Base-by-base conservation (phyloP, 306 rosid genomes). In the Bauhinia variegata region DNA sequence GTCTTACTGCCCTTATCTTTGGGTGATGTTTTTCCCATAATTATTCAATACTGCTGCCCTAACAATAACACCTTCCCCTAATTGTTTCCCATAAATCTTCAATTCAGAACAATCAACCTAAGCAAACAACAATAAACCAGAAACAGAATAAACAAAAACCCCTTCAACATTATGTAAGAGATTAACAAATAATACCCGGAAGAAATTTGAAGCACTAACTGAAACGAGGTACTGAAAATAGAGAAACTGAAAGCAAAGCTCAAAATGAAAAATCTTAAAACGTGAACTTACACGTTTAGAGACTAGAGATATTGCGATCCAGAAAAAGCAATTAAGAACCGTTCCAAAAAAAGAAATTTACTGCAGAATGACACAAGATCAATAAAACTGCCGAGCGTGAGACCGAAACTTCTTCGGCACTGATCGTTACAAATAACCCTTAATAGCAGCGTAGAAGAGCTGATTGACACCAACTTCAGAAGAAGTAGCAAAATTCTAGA, bases 21-120 rank as follows among this genome's bases (percentile, higher is more conserved):
- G 12, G 91, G 60, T 6, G 82, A 83, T 11, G 68, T 80, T 33
- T 86, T 89, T 14, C 96, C 96, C 98, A 93, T 93, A 13, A 11
- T 39, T 59, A 48, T 32, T 55, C 30, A 28, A 36, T 0, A 1
- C 6, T 5, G 2, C 9, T 36, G 6, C 9, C 3, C 47, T 41
- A 41, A 41, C n/a, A 3, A 9, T 41, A 8, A 10, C 19, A 19
- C 66, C 50, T 42, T 61, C 7, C 28, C 53, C 42, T 52, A 31
- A 11, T 37, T 33, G 46, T 4, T 23, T 44, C 46, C 43, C 37
- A 33, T 12, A 58, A 55, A 73, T 43, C 42, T 54, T 17, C 64
- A 36, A 68, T 65, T 60, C 13, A 10, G 12, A 65, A 52, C 54
- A 7, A 65, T 58, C 54, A 11, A 32, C 49, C 52, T 32, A 67